Evolutionary conservation across 176 grass and related monocot species (phyloP), one percentile per base, ranked within the genome.

Genomic region (Juncus inflexus): DNA sequence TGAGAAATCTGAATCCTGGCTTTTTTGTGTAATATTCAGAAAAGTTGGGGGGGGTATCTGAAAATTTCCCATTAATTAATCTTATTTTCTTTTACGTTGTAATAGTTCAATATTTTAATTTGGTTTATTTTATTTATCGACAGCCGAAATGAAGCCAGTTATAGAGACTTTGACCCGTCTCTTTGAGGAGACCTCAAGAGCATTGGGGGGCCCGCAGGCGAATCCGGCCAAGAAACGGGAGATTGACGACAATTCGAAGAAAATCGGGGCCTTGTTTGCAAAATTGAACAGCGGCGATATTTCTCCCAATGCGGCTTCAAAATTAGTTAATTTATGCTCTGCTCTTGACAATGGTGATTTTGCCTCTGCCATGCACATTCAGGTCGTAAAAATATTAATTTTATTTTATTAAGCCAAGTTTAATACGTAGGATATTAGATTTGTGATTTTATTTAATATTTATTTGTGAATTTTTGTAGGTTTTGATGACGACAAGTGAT

Each of bases 221-320:
- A 79, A 80, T 77, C 86, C 83, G 70, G 62, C 76, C 60, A 92
- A 90, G 79, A 90, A 80, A 13, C 80, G 89, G 74, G 95, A 99
- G 83, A 92, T 92, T 50, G 94, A 99, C 51, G 94, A 99, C 37
- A 92, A 90, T 57, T 99, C 94, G 67, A 92, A 77, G 76, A 99
- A 92, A 77, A 99, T 99, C 15, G 88, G 88, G 10, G 67, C 88
- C 13, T 86, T 99, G 43, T 99, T 99, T 69, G 72, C 74, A 15
- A 99, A 92, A 83, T 76, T 92, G 58, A 92, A 99, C 72, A 79
- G 68, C 43, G 86, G 94, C 0, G 94, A 99, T 66, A 90, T 99
- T 72, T 92, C 94, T 80, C 86, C 80, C 58, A 92, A 91, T 49
- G 94, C 84, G 76, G 84, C 89, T 72, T 86, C 83, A 55, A 92